Evolutionary conservation across 1,284 basidiomycete species (phyloP), one percentile per base, ranked within the genome.

Genomic region (Leccinum pachyderme): DNA sequence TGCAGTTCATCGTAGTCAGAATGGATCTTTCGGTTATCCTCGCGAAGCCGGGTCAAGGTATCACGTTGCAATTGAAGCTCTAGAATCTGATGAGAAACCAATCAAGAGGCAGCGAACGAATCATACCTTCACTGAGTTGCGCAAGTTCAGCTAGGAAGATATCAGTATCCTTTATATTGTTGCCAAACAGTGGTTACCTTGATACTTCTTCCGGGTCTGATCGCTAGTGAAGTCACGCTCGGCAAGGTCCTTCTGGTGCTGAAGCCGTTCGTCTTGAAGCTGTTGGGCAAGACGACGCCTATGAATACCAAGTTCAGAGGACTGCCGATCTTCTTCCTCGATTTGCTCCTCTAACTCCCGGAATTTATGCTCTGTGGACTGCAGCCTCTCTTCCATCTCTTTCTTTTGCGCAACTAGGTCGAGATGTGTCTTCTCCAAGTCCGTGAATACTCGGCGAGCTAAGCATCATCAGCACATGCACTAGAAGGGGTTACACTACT

Each of bases 171-270:
- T 32, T 47, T 11, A 22, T 15, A 51, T 25, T 22, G 18, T 25
- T 12, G 53, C 18, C 25, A 55, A 43, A 45, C 27, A 13, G 7
- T 24, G 15, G 68, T 55, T 68, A 87, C 89, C 81, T 78, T 91
- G 88, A 63, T 91, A 91, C 68, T 91, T 91, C 76, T 91, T 89
- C 56, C 88, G 81, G 1, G 87, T 91, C 67, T 90, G 87, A 61
- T 91, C 86, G 43, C 83, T 79, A 12, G 85, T 76, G 65, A 90
- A 89, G 68, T 92, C 89, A 12, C 89, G 81, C 57, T 91, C 88
- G 11, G 81, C 77, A 27, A 91, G 78, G 59, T 91, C 88, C 62
- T 91, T 86, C 65, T 84, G 81, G 65, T 91, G 84, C 55, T 84
- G 85, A 59, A 86, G 83, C 57, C 87, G 81, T 69, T 90, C 87